These are phyloP conservation scores for Fusarium hostae DNA, from an alignment of 2,329 filamentous ascomycete species.

Conservation along the genomic window DNA sequence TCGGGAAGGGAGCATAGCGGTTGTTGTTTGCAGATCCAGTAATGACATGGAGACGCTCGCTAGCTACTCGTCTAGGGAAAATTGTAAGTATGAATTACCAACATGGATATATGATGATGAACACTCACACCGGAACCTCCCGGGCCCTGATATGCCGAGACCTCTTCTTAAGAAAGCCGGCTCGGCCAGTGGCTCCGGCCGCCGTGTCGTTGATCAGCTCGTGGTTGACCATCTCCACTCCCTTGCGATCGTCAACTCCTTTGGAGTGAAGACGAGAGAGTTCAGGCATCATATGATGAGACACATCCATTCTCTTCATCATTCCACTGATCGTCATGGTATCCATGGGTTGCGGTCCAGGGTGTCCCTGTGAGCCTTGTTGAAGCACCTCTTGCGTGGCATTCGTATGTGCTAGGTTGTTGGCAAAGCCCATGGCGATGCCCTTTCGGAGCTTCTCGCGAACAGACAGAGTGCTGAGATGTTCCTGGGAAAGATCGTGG, in stretches of 20 bases:
- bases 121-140: conserved; percentile 12
- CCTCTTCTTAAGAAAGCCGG: background rate
- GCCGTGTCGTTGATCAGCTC: background rate
- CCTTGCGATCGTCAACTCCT: background rate
- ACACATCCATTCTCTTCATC: conserved; percentile 14
- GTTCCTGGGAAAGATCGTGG: conserved; percentile 20
- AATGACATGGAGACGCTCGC: conserved; percentile 32
- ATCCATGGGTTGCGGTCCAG: background rate
- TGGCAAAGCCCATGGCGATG: conserved; percentile 33
- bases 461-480: conserved; percentile 22
- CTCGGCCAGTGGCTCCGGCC: conserved; percentile 2
- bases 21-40: conserved; percentile 25
- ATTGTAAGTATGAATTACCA: background rate
- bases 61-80: conserved; percentile 12
- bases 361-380: background rate
- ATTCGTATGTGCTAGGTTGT: background rate
- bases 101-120: background rate
- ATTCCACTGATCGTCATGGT: conserved; percentile 10
- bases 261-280: background rate
- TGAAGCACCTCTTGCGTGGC: background rate
- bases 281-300: conserved; percentile 5
- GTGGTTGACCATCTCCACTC: background rate
- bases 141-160: conserved; percentile 4
- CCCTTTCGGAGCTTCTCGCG: conserved; percentile 37
- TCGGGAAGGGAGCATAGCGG: background rate